Evolutionary conservation across 2,329 filamentous ascomycete species (phyloP).

Genomic region (Akanthomyces lecanii): DNA sequence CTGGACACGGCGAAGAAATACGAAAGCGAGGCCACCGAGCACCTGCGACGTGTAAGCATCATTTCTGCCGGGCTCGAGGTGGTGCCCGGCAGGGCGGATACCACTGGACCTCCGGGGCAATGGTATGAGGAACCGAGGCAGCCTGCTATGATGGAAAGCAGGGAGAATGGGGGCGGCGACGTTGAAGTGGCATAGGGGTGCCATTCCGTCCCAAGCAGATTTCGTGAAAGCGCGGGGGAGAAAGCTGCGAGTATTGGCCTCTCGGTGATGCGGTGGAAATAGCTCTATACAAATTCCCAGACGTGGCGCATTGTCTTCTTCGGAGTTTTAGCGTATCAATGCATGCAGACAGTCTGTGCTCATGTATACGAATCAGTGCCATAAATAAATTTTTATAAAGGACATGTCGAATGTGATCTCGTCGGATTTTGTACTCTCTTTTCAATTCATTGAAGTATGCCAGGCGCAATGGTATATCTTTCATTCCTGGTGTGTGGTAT

Average conservation of each 20-base stretch:
- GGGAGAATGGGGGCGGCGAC: not conserved
- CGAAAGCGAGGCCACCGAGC: conserved; percentile 69
- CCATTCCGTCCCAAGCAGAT: not conserved
- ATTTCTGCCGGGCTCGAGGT: conserved; percentile 72
- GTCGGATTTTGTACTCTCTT: not conserved
- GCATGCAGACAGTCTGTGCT: not conserved
- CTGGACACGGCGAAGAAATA: conserved; percentile 67
- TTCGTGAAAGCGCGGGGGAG: not conserved
- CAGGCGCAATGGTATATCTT: not conserved
- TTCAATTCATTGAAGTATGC: not conserved
- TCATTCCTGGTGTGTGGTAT: not conserved
- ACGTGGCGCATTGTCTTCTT: not conserved
- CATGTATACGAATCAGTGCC: not conserved
- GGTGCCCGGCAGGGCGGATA: conserved; percentile 22
- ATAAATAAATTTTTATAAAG: not conserved
- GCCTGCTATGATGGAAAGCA: not conserved
- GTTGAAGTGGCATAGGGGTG: not conserved
- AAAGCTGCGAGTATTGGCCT: not conserved
- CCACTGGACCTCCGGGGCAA: conserved; percentile 26
- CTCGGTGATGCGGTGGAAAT: not conserved
- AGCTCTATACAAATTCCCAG: not conserved
- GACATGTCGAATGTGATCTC: not conserved
- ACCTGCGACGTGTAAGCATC: conserved; percentile 74
- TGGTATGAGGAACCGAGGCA: conserved; percentile 31
- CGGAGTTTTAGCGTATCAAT: not conserved